Base-by-base conservation (phyloP, 2,329 filamentous ascomycete species). In the Talaromyces albobiverticillius region DNA sequence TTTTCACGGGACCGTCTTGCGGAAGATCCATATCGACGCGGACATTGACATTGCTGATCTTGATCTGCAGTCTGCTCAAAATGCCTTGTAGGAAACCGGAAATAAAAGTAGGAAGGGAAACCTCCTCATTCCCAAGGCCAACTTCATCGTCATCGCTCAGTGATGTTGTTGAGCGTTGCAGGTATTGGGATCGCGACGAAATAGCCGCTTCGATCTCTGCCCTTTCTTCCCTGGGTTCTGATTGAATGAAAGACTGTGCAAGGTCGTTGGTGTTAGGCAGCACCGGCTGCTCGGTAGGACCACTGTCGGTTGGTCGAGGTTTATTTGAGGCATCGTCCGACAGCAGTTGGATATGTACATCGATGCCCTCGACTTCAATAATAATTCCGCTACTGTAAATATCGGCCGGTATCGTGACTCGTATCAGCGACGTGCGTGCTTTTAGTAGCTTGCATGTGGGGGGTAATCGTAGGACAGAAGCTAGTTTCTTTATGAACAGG, bases 401-500 rank as follows among this genome's bases (percentile, higher is more conserved):
- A 70, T 96, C 90, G 67, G 94, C 86, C 11, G 93, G 90, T 48
- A 97, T 81, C 7, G 88, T 95, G 51, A 96, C 77, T 64, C 88
- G 87, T 22, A 97, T 82, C 6, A 88, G 78, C 2, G 88, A 76
- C 50, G 96, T 84, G 60, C 85, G 86, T 54, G 93, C 92, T 67
- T 84, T 86, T 50, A 83, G 81, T 11, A 96, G 77, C 57, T 82
- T 79, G 65, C 94, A 82, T 5, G 83, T 82, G 1, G 85, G 74
- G 0, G 92, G 92, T 3, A 96, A 82, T 62, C 87, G 82, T 4
- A 95, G 78, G 18, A 93, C 72, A 46, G 82, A 79, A 57, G 90
- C 82, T 53, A 96, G 80, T 83, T 93, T 94, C 90, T 95, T 79
- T 83, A 14, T 92, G 93, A 89, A 94, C 60, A n/a, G 36, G 3